phyloP scores from a whole-genome alignment of 257 asterid species.

The Apocynum venetum region DNA sequence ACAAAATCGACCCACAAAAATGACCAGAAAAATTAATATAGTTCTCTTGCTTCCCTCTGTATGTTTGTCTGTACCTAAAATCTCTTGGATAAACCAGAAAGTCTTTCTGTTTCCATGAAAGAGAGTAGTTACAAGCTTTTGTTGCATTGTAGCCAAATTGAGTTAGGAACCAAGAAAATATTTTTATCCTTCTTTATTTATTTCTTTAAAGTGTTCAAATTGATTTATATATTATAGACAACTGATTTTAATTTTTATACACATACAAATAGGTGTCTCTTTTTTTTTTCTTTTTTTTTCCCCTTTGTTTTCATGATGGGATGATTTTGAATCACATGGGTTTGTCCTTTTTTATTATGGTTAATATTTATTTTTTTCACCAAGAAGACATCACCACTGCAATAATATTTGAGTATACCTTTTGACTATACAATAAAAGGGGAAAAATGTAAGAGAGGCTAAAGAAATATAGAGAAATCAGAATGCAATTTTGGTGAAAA shows the following conservation, averaged over 20 bases:
- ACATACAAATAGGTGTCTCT: not conserved
- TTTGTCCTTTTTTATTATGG: not conserved
- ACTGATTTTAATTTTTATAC: too few relatives aligned
- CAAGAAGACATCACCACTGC: not conserved
- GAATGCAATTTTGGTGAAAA: slow-evolving; percentile 10
- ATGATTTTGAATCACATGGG: slow-evolving; percentile 12
- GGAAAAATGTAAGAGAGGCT: slow-evolving; percentile 1
- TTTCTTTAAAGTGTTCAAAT: not conserved
- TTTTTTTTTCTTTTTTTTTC: not conserved
- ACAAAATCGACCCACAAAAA: slow-evolving; percentile 22
- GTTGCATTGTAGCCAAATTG: not conserved
- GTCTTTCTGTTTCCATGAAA: not conserved
- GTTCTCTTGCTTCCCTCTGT: not conserved
- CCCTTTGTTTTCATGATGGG: not conserved
- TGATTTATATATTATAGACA: too few relatives aligned
- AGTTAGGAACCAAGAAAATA: not conserved
- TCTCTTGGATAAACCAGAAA: not conserved
- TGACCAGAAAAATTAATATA: not conserved
- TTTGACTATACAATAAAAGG: slow-evolving; percentile 3
- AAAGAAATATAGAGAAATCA: not conserved
- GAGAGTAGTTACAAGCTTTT: not conserved
- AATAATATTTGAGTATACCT: slow-evolving; percentile 1
- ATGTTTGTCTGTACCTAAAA: not conserved
- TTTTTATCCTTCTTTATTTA: not conserved
- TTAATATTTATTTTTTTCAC: not conserved